Evolutionary conservation across 352 stramenopile species (phyloP), one percentile per base, ranked within the genome.

Genomic region (Aphanomyces stellatus): DNA sequence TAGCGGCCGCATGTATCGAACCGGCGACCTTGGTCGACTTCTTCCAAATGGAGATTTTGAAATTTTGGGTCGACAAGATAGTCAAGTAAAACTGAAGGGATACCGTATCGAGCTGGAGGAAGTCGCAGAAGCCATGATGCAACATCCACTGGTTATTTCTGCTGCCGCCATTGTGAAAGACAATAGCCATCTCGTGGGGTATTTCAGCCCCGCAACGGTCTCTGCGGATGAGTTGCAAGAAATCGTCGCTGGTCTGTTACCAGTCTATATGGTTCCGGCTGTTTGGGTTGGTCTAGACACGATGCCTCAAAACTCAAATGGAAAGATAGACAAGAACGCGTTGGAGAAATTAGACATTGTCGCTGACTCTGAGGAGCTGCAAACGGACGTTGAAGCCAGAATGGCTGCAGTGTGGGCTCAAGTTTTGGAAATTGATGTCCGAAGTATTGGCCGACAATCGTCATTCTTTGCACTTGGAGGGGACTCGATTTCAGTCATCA

Each of bases 71-170:
- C 86, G 94, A 37, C 96, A 90, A 69, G 92, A 97, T 74, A 97
- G 96, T 65, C 97, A 98, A 90, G 89, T 98, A 57, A 98, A 98
- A 78, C 95, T 98, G 64, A 85, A 93, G 25, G 94, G 94, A 43
- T 98, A 98, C 73, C 96, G 88, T 41, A 88, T 98, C 4, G 94
- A 97, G 30, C 72, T 98, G 8, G 90, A 90, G 31, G 91, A 91
- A 19, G 81, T 98, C 2, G 91, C 96, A 72, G 90, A 87, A 7
- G 90, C 90, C 19, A 83, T 98, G 37, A 88, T 86, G 37, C 81
- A 93, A 72, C 89, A 95, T 53, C 73, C 79, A 41, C 75, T 88
- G 31, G 81, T 97, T 15, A 93, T 82, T 27, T 96, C 85, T 15
- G 90, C 81, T 1, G 87, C 93, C 17, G 94, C 97, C 33, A 76